phyloP scores from a whole-genome alignment of 495 filamentous ascomycete genomes.

The Tirmania nivea region DNA sequence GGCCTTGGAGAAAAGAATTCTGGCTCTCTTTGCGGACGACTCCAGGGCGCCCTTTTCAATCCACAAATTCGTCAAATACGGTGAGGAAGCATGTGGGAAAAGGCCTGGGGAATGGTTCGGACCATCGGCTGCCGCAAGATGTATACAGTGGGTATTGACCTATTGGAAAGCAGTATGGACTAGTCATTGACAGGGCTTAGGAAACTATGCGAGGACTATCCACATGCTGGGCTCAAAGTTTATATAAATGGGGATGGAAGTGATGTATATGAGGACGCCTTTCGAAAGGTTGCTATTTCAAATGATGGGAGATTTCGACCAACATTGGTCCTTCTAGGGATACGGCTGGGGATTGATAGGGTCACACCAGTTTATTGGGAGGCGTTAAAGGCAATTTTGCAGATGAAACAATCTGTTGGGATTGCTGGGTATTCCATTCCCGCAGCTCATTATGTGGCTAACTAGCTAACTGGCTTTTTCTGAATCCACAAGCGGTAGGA shows the following conservation, averaged over 20 bases:
- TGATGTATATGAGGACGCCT: constrained; percentile 78
- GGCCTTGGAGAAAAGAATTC: constrained; percentile 44
- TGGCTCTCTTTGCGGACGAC: constrained; percentile 75
- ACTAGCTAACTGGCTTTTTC: not conserved
- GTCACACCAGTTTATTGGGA: constrained; percentile 86
- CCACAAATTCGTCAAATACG: constrained; percentile 79
- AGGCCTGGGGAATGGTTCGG: constrained; percentile 98
- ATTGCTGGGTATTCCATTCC: constrained; percentile 60
- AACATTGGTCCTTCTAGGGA: constrained; percentile 71
- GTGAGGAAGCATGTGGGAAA: constrained; percentile 73
- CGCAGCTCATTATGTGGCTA: not conserved
- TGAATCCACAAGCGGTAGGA: constrained; percentile 45
- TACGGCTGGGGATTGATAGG: constrained; percentile 76
- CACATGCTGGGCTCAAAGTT: constrained; percentile 40
- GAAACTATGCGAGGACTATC: constrained; percentile 27
- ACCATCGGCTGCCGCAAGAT: constrained; percentile 87
- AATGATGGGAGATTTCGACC: constrained; percentile 46
- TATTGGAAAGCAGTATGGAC: not conserved
- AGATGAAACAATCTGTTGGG: constrained; percentile 75
- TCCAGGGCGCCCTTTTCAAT: constrained; percentile 78
- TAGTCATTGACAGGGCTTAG: constrained; percentile 38
- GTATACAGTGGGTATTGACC: constrained; percentile 56
- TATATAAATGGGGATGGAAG: constrained; percentile 78
- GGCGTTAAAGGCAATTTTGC: constrained; percentile 55
- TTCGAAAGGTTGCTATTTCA: constrained; percentile 48